phyloP scores from a whole-genome alignment of 2,329 filamentous ascomycete species.

The Raffaelea albimanens region DNA sequence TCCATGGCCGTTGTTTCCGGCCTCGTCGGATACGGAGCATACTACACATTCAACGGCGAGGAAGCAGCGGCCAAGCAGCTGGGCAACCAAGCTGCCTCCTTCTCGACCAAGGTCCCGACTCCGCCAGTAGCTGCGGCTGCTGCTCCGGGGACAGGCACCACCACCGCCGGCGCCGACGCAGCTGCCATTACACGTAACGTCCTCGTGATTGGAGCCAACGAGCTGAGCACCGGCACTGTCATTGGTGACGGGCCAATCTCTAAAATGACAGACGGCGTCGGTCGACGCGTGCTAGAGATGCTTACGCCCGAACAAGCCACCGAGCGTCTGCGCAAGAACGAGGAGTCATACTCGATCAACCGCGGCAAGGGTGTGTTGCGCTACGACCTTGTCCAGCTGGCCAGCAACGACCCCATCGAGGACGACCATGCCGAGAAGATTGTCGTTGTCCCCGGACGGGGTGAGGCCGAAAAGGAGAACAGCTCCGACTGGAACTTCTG shows the following conservation, averaged over 20 bases:
- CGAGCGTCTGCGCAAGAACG: slow-evolving; percentile 75
- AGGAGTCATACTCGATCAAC: slow-evolving; percentile 86
- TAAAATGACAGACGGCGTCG: slow-evolving; percentile 78
- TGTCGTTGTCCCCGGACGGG: slow-evolving; percentile 67
- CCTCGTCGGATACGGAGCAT: slow-evolving; percentile 66
- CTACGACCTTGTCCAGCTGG: slow-evolving; percentile 89
- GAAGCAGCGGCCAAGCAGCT: neutral
- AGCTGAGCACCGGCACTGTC: slow-evolving; percentile 80
- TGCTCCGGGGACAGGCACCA: neutral
- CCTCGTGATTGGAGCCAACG: slow-evolving; percentile 80
- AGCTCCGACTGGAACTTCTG: slow-evolving; percentile 98
- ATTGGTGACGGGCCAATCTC: slow-evolving; percentile 78
- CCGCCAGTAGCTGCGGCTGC: slow-evolving; percentile 12
- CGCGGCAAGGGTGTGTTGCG: slow-evolving; percentile 84
- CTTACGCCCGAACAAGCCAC: slow-evolving; percentile 90
- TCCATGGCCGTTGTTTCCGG: slow-evolving; percentile 59
- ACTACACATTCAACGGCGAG: slow-evolving; percentile 56
- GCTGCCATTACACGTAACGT: slow-evolving; percentile 48
- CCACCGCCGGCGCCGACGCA: neutral
- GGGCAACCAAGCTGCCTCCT: neutral
- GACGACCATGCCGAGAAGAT: slow-evolving; percentile 98
- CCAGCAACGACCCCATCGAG: slow-evolving; percentile 95
- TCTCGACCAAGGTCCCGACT: slow-evolving; percentile 5
- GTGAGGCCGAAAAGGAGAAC: slow-evolving; percentile 25
- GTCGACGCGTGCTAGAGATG: slow-evolving; percentile 87